Conservation (phyloP, 169 alveolate genomes). For the Eimeria praecox region DNA sequence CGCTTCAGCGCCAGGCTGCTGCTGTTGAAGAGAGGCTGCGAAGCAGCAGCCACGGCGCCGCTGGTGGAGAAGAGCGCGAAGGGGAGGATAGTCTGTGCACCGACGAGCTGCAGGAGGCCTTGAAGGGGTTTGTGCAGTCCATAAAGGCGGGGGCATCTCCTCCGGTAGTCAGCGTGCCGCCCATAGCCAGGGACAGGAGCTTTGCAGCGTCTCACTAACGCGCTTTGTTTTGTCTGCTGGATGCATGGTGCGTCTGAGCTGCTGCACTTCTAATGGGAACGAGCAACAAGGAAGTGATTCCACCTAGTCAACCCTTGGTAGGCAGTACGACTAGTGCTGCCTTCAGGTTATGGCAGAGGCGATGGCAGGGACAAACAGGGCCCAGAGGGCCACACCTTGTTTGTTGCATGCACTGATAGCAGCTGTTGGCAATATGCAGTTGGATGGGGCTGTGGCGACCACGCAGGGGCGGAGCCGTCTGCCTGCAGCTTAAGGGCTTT, state of each 20-base stretch:
- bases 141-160: constrained; percentile 34
- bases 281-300: too few relatives aligned
- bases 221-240: neutral
- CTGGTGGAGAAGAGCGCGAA: neutral
- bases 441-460: neutral
- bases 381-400: neutral
- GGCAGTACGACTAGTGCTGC: too few relatives aligned
- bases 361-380: too few relatives aligned
- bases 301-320: too few relatives aligned
- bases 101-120: constrained; percentile 58
- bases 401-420: neutral
- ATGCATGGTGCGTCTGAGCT: neutral
- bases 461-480: too few relatives aligned
- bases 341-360: too few relatives aligned
- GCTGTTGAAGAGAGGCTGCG: constrained; percentile 28
- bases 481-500: too few relatives aligned
- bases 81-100: neutral
- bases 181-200: constrained; percentile 50
- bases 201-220: constrained; percentile 45
- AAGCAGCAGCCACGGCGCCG: constrained; percentile 18
- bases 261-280: neutral
- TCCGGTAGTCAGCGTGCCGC: constrained; percentile 54
- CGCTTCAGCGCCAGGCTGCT: constrained; percentile 61
- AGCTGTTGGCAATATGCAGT: neutral
- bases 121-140: constrained; percentile 56